Percentiles rank a stretch among this genome's conserved stretches.
These are phyloP conservation scores for Gastrolobium bilobum DNA, from an alignment of 306 rosid genomes.

Conservation along the genomic window DNA sequence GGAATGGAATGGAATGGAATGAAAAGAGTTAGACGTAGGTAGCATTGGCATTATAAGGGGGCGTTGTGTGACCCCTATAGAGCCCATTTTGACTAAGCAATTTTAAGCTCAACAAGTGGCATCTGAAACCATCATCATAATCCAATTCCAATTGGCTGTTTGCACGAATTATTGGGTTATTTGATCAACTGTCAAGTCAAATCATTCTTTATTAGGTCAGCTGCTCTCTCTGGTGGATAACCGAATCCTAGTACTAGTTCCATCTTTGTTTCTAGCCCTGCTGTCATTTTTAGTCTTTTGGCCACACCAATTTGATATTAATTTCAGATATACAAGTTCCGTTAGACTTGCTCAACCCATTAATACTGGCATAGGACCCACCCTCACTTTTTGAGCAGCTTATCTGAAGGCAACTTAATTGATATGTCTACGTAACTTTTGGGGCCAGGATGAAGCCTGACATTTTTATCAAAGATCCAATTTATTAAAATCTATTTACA, in stretches of 20 bases:
- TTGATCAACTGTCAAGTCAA: slow-evolving; percentile 31
- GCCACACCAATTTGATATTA: too few relatives aligned
- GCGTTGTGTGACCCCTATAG: neutral
- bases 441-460: neutral
- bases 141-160: neutral
- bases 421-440: neutral
- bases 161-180: neutral
- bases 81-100: slow-evolving; percentile 17
- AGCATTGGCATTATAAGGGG: slow-evolving; percentile 32
- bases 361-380: neutral
- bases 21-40: slow-evolving; percentile 26
- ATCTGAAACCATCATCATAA: slow-evolving; percentile 25
- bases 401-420: neutral
- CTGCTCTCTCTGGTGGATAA: slow-evolving; percentile 46
- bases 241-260: slow-evolving; percentile 42
- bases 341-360: neutral
- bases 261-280: neutral
- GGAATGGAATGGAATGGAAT: neutral
- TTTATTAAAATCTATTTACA: neutral
- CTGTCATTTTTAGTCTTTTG: too few relatives aligned
- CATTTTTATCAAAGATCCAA: neutral
- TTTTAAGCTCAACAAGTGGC: slow-evolving; percentile 28
- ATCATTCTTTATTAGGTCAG: slow-evolving; percentile 46
- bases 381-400: neutral
- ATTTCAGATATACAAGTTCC: neutral